Evolutionary conservation across 2,329 filamentous ascomycete species (phyloP), one percentile per base, ranked within the genome.

Genomic region (Cladobotryum mycophilum): DNA sequence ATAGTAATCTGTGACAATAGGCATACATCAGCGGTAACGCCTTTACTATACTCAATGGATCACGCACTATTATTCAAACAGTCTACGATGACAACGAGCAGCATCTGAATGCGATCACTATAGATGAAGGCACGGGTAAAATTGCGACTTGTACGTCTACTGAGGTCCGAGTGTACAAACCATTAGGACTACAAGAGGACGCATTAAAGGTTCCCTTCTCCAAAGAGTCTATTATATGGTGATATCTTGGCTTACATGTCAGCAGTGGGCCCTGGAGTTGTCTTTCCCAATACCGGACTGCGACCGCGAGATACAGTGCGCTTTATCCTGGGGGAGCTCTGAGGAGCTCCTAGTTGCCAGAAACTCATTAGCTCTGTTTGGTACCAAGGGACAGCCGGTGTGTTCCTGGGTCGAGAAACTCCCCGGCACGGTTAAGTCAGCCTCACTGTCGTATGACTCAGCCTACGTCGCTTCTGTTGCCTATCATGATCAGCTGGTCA

Each of bases 21-120:
- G 82, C 83, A 47, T 99, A 97, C 70, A 86, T 96, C 58, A 93
- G 88, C 53, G 92, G 92, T 62, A 88, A 86, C 69, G 89, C 89
- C 55, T 81, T 97, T 57, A 82, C 93, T 48, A 85, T 99, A 61
- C 82, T 97, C 59, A 80, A 82, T 63, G 86, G 83, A 46, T 80
- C 88, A 47, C 77, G 85, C 55, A 80, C 80, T 49, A 81, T 96
- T 56, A 70, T 96, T 34, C 93, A 99, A 68, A 96, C 91, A 4
- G 86, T 95, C 58, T 95, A 96, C 71, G 84, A 93, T 62, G 87
- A 95, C 62, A 85, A 93, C 62, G 76, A 82, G 20, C 76, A 71
- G 14, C 65, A 67, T 33, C 72, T 97, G 25, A 80, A 89, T 56
- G 86, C 89, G 25, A 81, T 97, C 56, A 80, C 82, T 30, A 80